Evolutionary conservation across 1,284 basidiomycete genomes (phyloP).

Genomic region (Inonotus obliquus): DNA sequence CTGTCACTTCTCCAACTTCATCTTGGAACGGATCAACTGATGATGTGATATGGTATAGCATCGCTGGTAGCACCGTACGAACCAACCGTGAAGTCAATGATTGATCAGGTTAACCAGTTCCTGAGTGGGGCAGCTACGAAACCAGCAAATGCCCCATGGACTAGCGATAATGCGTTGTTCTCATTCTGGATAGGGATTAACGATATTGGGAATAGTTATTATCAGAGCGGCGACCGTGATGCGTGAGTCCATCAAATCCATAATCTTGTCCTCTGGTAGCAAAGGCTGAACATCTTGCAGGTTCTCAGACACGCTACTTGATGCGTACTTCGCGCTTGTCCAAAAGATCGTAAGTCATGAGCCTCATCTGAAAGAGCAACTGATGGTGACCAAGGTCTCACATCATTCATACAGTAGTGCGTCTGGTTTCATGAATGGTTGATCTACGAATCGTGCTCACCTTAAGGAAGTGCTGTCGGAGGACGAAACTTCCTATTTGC

Average conservation of each 20-base stretch:
- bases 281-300: slow-evolving; percentile 25
- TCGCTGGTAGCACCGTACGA: slow-evolving; percentile 34
- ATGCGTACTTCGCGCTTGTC: slow-evolving; percentile 49
- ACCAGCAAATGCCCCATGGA: slow-evolving; percentile 48
- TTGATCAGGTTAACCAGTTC: slow-evolving; percentile 54
- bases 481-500: slow-evolving; percentile 57
- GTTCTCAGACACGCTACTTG: slow-evolving; percentile 45
- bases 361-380: neutral
- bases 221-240: slow-evolving; percentile 38
- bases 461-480: slow-evolving; percentile 34
- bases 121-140: slow-evolving; percentile 38
- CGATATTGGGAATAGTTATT: slow-evolving; percentile 53
- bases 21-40: neutral
- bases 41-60: neutral
- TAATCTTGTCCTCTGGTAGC: neutral
- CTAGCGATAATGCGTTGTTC: slow-evolving; percentile 46
- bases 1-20: neutral
- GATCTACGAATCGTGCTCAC: slow-evolving; percentile 20
- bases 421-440: slow-evolving; percentile 18
- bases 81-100: slow-evolving; percentile 45
- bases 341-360: slow-evolving; percentile 43
- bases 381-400: neutral
- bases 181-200: slow-evolving; percentile 61
- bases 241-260: slow-evolving; percentile 35
- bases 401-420: slow-evolving; percentile 1